These are phyloP conservation scores for Penicillium sp. DNA, from an alignment of 2,329 filamentous ascomycete genomes.

Conservation along the genomic window DNA sequence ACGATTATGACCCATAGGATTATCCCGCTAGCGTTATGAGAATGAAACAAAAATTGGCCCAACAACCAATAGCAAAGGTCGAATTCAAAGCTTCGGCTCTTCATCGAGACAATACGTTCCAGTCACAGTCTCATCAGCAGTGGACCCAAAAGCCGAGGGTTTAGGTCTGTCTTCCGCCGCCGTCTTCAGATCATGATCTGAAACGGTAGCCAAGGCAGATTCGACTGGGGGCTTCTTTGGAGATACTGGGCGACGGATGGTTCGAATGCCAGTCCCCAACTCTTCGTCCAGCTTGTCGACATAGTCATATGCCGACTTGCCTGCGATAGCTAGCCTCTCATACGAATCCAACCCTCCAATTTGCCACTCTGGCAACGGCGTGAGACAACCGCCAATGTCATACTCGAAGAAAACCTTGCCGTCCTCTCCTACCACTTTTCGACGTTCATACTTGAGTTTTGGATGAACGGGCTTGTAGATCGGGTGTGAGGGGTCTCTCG, in stretches of 20 bases:
- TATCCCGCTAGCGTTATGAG: background rate
- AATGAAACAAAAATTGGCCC: background rate
- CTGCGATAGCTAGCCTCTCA: slow-evolving; percentile 19
- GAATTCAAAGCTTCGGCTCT: background rate
- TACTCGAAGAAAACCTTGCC: slow-evolving; percentile 15
- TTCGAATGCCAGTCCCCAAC: slow-evolving; percentile 8
- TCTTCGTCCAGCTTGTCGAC: slow-evolving; percentile 16
- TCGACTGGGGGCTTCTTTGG: background rate
- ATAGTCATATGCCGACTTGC: slow-evolving; percentile 15
- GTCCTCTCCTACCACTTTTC: slow-evolving; percentile 5
- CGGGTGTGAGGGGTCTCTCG: background rate
- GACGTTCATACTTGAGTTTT: slow-evolving; percentile 12
- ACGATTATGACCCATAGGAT: background rate
- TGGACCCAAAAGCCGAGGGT: background rate
- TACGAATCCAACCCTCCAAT: slow-evolving; percentile 20
- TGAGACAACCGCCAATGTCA: slow-evolving; percentile 7
- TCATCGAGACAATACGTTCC: background rate
- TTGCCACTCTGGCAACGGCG: slow-evolving; percentile 18
- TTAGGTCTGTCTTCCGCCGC: background rate
- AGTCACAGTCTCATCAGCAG: background rate
- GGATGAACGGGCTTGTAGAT: slow-evolving; percentile 13
- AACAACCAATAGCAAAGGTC: background rate
- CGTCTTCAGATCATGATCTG: background rate
- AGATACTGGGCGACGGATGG: slow-evolving; percentile 2
- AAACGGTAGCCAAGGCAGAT: background rate